These are phyloP conservation scores for Arabis alpina DNA, from an alignment of 345 rosid species.

Conservation along the genomic window DNA sequence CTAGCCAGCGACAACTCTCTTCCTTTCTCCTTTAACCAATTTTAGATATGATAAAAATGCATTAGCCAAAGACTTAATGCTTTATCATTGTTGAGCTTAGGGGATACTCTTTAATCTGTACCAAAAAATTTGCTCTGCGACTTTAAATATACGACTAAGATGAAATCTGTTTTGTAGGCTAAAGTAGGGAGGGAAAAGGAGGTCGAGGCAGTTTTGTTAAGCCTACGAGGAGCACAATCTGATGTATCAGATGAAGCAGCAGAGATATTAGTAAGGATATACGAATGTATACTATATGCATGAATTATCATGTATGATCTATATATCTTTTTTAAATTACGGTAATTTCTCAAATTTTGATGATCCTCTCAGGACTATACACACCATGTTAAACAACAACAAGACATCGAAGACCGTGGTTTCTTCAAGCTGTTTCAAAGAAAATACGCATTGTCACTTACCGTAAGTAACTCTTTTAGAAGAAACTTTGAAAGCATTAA, in stretches of 20 bases:
- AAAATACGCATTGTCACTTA: constrained; percentile 37
- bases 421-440: constrained; percentile 36
- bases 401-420: constrained; percentile 2
- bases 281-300: neutral
- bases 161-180: constrained; percentile 27
- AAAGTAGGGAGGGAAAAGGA: constrained; percentile 40
- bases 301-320: constrained; percentile 13
- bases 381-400: constrained; percentile 35
- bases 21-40: neutral
- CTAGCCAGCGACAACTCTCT: no score
- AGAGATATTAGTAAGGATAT: constrained; percentile 37
- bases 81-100: neutral
- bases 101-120: neutral
- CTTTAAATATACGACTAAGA: neutral
- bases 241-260: constrained; percentile 40
- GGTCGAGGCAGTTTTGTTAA: constrained; percentile 30
- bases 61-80: no score
- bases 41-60: neutral
- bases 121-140: neutral
- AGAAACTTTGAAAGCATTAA: neutral
- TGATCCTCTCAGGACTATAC: constrained; percentile 31
- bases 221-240: constrained; percentile 30
- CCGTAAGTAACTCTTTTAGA: constrained; percentile 24
- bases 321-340: neutral
- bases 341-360: neutral